phyloP scores from a whole-genome alignment of 306 rosid genomes.

The Hylodesmum podocarpum region DNA sequence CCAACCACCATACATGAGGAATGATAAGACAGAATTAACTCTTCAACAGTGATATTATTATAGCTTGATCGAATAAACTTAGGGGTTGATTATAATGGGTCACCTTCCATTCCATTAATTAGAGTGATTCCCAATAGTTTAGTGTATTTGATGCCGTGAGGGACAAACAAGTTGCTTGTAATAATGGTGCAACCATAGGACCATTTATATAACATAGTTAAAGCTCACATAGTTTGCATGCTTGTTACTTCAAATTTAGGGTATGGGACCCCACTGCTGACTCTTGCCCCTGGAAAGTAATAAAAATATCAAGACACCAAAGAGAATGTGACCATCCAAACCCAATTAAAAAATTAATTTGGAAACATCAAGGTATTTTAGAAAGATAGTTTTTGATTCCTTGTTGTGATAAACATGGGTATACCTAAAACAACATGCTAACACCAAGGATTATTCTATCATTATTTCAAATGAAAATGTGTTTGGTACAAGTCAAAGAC shows the following conservation, averaged over 20 bases:
- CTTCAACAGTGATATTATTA: conserved; percentile 11
- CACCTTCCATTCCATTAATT: conserved; percentile 35
- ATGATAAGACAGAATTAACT: conserved; percentile 32
- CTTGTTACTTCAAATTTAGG: conserved; percentile 18
- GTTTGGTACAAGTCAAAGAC: conserved; percentile 23
- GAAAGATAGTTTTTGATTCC: conserved; percentile 32
- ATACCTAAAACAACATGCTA: neutral
- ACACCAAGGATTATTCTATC: neutral
- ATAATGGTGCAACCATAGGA: conserved; percentile 15
- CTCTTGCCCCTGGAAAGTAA: conserved; percentile 8
- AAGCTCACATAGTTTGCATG: conserved; percentile 35
- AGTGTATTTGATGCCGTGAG: neutral
- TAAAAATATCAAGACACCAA: neutral
- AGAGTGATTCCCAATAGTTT: neutral
- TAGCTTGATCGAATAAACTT: conserved; percentile 10
- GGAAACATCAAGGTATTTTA: conserved; percentile 48
- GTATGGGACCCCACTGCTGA: conserved; percentile 41
- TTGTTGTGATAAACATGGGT: conserved; percentile 9
- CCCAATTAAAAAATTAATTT: conserved; percentile 30
- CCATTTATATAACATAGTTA: neutral
- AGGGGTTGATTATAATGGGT: conserved; percentile 28
- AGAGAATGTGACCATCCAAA: conserved; percentile 9
- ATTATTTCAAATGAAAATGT: neutral
- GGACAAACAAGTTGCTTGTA: conserved; percentile 11
- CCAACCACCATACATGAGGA: neutral